Evolutionary conservation across 2,329 filamentous ascomycete genomes (phyloP).

Genomic region (Rhynchosporium agropyri): DNA sequence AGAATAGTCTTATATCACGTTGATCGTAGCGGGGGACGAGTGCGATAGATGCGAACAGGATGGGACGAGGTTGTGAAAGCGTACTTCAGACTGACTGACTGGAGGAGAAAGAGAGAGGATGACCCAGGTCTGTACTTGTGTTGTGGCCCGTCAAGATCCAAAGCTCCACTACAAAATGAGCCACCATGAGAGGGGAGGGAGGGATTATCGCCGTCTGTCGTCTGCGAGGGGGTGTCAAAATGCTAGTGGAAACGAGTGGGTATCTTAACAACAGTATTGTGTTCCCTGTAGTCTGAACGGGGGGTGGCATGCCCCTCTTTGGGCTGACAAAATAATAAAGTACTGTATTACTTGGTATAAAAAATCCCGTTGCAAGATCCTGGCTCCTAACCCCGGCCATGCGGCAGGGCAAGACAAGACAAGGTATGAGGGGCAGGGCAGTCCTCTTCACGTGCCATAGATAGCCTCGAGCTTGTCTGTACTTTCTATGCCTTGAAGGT

Average conservation of each 20-base stretch:
- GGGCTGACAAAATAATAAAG: constrained; percentile 15
- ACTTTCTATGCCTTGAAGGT: constrained; percentile 6
- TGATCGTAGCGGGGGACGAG: constrained; percentile 9
- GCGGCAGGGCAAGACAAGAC: not conserved
- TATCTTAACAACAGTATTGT: constrained; percentile 29
- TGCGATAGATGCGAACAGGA: constrained; percentile 23
- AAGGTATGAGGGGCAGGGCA: not conserved
- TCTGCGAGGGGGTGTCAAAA: constrained; percentile 29
- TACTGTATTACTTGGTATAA: not conserved
- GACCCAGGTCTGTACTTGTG: constrained; percentile 27
- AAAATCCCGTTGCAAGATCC: constrained; percentile 17
- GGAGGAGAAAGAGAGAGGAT: constrained; percentile 6
- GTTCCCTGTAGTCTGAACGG: constrained; percentile 28
- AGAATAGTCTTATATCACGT: constrained; percentile 22
- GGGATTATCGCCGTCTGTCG: constrained; percentile 21
- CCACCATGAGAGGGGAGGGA: constrained; percentile 28
- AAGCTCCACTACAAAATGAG: constrained; percentile 24
- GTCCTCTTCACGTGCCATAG: constrained; percentile 18
- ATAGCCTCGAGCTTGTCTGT: not conserved
- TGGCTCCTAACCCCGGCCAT: constrained; percentile 1
- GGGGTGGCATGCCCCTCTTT: constrained; percentile 27
- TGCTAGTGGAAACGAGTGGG: constrained; percentile 35
- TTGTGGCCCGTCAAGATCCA: constrained; percentile 22
- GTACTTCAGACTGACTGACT: constrained; percentile 22
- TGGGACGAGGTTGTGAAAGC: constrained; percentile 23